Conservation (phyloP, 1,284 basidiomycete species). For the Macrocystidia cucumis region DNA sequence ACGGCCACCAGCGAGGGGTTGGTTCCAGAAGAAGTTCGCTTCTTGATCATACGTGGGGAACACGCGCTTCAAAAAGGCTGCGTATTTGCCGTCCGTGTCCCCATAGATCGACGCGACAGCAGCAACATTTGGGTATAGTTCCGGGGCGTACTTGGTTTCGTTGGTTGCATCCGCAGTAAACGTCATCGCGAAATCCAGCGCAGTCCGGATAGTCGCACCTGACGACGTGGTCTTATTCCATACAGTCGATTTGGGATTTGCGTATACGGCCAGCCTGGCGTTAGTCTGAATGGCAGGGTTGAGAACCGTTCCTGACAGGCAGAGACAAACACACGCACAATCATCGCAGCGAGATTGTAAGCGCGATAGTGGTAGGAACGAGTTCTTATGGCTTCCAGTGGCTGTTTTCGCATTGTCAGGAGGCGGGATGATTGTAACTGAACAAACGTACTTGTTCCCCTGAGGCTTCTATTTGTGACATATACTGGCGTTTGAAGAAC, state of each 20-base stretch:
- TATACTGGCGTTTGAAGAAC: conserved; percentile 38
- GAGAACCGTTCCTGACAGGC: background rate
- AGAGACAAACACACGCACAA: conserved; percentile 31
- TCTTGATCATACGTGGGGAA: conserved; percentile 31
- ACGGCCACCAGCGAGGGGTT: conserved; percentile 34
- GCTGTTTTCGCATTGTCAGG: conserved; percentile 20
- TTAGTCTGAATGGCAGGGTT: conserved; percentile 34
- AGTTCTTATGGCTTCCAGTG: conserved; percentile 50
- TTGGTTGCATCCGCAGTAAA: conserved; percentile 21
- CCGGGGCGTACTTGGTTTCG: conserved; percentile 28
- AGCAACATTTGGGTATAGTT: conserved; percentile 42
- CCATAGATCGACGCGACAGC: conserved; percentile 47
- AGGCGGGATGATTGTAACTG: background rate
- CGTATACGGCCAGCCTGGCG: conserved; percentile 41
- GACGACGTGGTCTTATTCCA: conserved; percentile 41
- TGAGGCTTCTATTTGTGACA: conserved; percentile 34
- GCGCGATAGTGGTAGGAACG: conserved; percentile 59
- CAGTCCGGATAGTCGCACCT: conserved; percentile 47
- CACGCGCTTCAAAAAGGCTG: conserved; percentile 29
- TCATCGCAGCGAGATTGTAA: conserved; percentile 64
- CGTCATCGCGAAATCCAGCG: conserved; percentile 48
- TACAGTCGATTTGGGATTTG: conserved; percentile 27
- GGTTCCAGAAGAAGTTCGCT: conserved; percentile 47
- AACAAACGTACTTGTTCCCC: conserved; percentile 37
- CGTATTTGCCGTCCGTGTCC: conserved; percentile 43